Evolutionary conservation across 2,329 filamentous ascomycete species (phyloP).

Genomic region (Diaporthe nobilis): DNA sequence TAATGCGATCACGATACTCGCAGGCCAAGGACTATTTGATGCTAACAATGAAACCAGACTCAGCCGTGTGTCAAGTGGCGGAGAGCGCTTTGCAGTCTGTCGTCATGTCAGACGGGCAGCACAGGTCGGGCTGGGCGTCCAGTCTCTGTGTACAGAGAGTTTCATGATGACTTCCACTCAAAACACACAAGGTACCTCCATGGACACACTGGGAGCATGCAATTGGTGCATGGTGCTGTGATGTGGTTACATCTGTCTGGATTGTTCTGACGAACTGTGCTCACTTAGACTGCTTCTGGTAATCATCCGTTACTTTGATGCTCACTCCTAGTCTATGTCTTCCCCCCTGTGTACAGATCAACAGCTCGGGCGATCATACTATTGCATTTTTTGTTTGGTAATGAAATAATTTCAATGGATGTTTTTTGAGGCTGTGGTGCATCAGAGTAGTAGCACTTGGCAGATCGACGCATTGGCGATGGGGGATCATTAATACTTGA

Average conservation of each 20-base stretch:
- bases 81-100: not conserved
- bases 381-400: not conserved
- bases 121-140: slow-evolving; percentile 8
- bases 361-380: not conserved
- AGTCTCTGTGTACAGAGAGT: not conserved
- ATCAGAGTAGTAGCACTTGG: not conserved
- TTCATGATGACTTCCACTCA: slow-evolving; percentile 15
- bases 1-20: not conserved
- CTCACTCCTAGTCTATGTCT: not conserved
- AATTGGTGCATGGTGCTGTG: not conserved
- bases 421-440: not conserved
- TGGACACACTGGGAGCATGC: not conserved
- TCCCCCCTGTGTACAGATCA: not conserved
- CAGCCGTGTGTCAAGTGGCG: not conserved
- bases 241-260: not conserved
- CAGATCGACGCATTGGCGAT: slow-evolving; percentile 18
- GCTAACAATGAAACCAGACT: slow-evolving; percentile 12
- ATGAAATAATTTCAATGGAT: not conserved
- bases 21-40: not conserved
- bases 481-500: not conserved
- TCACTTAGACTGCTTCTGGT: slow-evolving; percentile 2
- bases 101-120: not conserved
- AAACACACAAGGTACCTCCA: not conserved
- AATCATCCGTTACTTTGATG: not conserved
- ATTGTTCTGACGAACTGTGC: not conserved